Base-by-base conservation (phyloP, 2,329 filamentous ascomycete genomes). In the Pseudogymnoascus sp. region DNA sequence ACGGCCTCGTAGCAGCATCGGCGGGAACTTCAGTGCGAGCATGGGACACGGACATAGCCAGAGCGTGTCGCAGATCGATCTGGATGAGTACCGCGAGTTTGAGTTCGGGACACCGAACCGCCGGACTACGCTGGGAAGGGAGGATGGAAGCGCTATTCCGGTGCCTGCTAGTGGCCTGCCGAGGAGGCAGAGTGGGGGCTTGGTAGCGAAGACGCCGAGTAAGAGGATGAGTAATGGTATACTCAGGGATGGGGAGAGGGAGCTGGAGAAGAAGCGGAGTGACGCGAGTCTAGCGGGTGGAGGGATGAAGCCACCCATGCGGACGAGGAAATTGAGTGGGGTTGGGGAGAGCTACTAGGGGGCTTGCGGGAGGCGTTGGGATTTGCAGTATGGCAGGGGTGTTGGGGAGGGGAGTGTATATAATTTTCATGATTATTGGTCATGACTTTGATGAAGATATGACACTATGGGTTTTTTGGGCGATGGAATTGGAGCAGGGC, bases 331-430 rank as follows among this genome's bases (percentile, higher is more conserved):
- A 68, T 74, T 81, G 69, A 81, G 76, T 72, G 80, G 82, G 63
- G 75, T 83, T 53, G 83, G 83, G 43, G 82, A 85, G 73, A 83
- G 81, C n/a, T 85, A 80, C 72, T 85, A 75, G 74, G 60, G 62
- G 28, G 16, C 18, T 23, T 63, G 28, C 3, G 49, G 49, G 49
- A 16, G 34, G 59, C 34, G 34, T 38, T 60, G 38, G 59, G 36
- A 61, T 60, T 42, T 60, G 34, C 49, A 53, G 49, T 11, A 23
- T 61, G 53, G 11, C 49, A 56, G 28, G 49, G 49, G 7, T 56
- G 49, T 18, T 16, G 18, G 28, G 28, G 25, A 3, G 3, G 28
- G n/a, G 28, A 36, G 49, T 56, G 49, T 56, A 56, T 56, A 56
- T 56, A 36, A 12, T 5, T 56, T 56, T 56, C 49, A 56, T 56